Base-by-base conservation (phyloP, 768 basidiomycete genomes). In the Mycena vitilis region DNA sequence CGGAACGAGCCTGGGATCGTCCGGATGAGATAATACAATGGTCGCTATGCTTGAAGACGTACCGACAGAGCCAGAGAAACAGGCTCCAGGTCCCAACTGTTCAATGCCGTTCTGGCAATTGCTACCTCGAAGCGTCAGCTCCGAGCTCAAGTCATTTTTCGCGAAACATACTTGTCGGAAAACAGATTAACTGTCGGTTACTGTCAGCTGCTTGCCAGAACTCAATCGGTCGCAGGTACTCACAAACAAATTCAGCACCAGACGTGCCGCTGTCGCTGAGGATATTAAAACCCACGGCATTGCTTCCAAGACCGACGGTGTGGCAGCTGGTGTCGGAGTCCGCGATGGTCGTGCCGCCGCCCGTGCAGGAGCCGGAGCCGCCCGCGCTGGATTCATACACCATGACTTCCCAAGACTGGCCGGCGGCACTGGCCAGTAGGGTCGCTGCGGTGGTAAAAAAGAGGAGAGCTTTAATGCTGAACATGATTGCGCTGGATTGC, bases 361-460 rank as follows among this genome's bases (percentile, higher is more conserved):
- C 57, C 18, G 8, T 60, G 59, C 59, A 60, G 34, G 45, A 49
- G 57, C 42, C 34, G 34, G 40, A 44, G 56, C 56, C 56, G n/a
- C 56, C 56, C 22, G 40, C 40, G 57, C 42, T 58, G 42, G 42
- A 25, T 44, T 58, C 57, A 12, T 58, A 60, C 22, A 63, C 51
- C 54, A 37, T 36, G 53, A 63, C 44, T 60, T 36, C 47, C 45
- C 48, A 48, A 47, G 45, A 47, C 58, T 60, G 58, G 58, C 42
- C 58, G 42, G n/a, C 47, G 22, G 47, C 47, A 8, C 47, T 48
- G 47, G 47, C 47, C 4, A 48, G n/a, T n/a, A 48, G n/a, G 47
- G 47, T 48, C 13, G 47, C 47, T 48, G 47, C n/a, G 3, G 47
- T 48, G 47, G 47, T 48, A 22, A 48, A 48, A 22, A 48, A 48